phyloP scores from a whole-genome alignment of 2,329 filamentous ascomycete genomes.

The Arthrinium puccinioides region DNA sequence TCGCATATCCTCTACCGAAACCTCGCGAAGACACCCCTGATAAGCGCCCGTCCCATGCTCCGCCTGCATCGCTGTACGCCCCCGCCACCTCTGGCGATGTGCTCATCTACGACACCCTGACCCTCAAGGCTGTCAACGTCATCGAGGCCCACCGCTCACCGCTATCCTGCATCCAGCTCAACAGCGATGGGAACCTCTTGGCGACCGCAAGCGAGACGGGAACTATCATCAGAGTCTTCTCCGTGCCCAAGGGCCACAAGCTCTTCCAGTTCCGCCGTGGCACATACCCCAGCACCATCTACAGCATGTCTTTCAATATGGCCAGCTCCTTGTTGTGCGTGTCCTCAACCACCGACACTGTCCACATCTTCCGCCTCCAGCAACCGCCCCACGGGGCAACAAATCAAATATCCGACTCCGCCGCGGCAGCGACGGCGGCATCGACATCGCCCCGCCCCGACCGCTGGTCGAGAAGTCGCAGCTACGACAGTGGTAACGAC shows the following conservation, averaged over 20 bases:
- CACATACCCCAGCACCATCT: constrained; percentile 92
- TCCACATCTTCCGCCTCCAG: constrained; percentile 87
- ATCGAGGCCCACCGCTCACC: constrained; percentile 92
- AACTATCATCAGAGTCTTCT: constrained; percentile 94
- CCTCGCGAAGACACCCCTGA: constrained; percentile 53
- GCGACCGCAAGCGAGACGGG: constrained; percentile 96
- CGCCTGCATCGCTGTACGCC: constrained; percentile 70
- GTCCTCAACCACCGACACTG: constrained; percentile 90
- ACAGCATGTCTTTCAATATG: constrained; percentile 98
- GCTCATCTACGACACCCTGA: constrained; percentile 82
- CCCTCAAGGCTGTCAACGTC: constrained; percentile 88
- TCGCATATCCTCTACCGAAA: constrained; percentile 85
- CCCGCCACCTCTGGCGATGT: constrained; percentile 86
- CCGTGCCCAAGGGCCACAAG: constrained; percentile 83
- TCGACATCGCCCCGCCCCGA: constrained; percentile 35
- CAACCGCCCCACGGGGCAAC: constrained; percentile 24
- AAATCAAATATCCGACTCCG: constrained; percentile 22
- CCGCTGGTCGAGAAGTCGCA: constrained; percentile 46
- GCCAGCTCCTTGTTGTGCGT: constrained; percentile 90
- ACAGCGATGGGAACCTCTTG: constrained; percentile 83
- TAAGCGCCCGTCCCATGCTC: constrained; percentile 70
- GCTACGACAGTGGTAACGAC: constrained; percentile 48
- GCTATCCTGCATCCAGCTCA: constrained; percentile 82
- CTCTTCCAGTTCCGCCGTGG: constrained; percentile 93
- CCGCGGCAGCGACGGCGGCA: constrained; percentile 27